These are phyloP conservation scores for Gaertneriomyces sp. DNA, from an alignment of 192 early-diverging fungal genomes.

Conservation along the genomic window DNA sequence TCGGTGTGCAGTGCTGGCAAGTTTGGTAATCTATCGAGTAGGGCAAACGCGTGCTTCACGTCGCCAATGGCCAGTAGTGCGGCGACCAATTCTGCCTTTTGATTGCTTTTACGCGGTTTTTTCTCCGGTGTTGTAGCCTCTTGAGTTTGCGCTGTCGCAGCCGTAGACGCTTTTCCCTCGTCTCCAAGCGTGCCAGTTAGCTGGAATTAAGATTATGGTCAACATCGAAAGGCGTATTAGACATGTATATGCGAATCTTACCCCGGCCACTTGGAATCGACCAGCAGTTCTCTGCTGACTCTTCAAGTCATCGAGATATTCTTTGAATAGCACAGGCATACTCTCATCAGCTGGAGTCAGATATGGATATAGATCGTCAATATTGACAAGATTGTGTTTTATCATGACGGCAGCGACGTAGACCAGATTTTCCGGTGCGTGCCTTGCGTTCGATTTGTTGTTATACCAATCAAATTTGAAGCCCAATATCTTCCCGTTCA, in stretches of 20 bases:
- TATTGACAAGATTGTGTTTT: constrained; percentile 40
- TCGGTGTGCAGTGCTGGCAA: constrained; percentile 55
- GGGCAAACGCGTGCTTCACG: constrained; percentile 43
- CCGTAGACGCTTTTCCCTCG: constrained; percentile 28
- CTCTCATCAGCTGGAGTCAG: constrained; percentile 53
- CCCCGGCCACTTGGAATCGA: constrained; percentile 44
- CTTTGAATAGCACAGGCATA: constrained; percentile 42
- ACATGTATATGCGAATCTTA: constrained; percentile 14
- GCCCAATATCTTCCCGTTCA: constrained; percentile 67
- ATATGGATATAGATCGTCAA: constrained; percentile 68
- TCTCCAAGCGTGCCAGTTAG: constrained; percentile 39
- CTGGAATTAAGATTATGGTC: constrained; percentile 11
- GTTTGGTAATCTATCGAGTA: constrained; percentile 52
- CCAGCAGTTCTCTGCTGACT: constrained; percentile 36
- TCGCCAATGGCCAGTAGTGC: constrained; percentile 67
- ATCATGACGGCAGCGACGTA: constrained; percentile 57
- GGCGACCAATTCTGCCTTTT: constrained; percentile 60
- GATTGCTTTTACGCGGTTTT: constrained; percentile 41
- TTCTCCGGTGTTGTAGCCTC: constrained; percentile 1
- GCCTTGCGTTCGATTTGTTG: constrained; percentile 9
- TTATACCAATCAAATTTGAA: constrained; percentile 69
- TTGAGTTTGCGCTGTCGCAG: background rate
- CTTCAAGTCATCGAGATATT: constrained; percentile 43
- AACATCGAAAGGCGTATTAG: background rate
- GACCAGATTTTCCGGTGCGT: constrained; percentile 46